These are phyloP conservation scores for Albugo laibachii DNA, from an alignment of 352 stramenopile species.

Conservation along the genomic window DNA sequence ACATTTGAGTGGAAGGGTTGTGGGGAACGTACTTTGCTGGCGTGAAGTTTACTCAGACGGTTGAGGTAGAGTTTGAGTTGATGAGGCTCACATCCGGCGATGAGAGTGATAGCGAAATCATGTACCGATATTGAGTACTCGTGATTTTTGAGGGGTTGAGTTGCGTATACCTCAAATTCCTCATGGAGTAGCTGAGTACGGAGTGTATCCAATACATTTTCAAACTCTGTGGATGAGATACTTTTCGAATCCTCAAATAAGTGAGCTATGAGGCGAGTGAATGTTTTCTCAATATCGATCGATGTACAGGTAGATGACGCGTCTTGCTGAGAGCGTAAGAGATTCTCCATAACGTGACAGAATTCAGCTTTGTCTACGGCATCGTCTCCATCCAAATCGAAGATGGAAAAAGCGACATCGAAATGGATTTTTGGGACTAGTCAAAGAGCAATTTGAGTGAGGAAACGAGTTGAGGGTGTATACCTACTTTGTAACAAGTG, in stretches of 20 bases:
- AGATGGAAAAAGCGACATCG: constrained; percentile 62
- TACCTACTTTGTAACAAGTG: constrained; percentile 48
- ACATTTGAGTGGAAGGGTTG: too few species aligned
- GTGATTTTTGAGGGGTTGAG: constrained; percentile 17
- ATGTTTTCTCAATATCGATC: constrained; percentile 9
- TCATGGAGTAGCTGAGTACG: constrained; percentile 36
- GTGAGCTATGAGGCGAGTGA: not conserved
- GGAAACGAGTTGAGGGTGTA: not conserved
- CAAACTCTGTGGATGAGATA: constrained; percentile 34
- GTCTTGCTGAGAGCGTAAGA: constrained; percentile 17
- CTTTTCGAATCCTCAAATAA: constrained; percentile 11
- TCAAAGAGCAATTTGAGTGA: not conserved
- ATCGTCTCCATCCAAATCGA: constrained; percentile 54
- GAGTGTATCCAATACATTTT: constrained; percentile 21
- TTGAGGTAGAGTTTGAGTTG: constrained; percentile 33
- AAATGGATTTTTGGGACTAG: constrained; percentile 59
- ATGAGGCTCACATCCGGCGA: constrained; percentile 52
- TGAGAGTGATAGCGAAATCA: constrained; percentile 55
- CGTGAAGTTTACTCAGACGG: constrained; percentile 30
- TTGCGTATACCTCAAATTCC: constrained; percentile 58
- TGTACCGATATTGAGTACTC: constrained; percentile 37
- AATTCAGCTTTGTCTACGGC: constrained; percentile 57
- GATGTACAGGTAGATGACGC: constrained; percentile 10
- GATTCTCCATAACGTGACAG: constrained; percentile 42
- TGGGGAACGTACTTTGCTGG: constrained; percentile 19